Evolutionary conservation across 768 basidiomycete genomes (phyloP), one percentile per base, ranked within the genome.

Genomic region (Mycena metata): DNA sequence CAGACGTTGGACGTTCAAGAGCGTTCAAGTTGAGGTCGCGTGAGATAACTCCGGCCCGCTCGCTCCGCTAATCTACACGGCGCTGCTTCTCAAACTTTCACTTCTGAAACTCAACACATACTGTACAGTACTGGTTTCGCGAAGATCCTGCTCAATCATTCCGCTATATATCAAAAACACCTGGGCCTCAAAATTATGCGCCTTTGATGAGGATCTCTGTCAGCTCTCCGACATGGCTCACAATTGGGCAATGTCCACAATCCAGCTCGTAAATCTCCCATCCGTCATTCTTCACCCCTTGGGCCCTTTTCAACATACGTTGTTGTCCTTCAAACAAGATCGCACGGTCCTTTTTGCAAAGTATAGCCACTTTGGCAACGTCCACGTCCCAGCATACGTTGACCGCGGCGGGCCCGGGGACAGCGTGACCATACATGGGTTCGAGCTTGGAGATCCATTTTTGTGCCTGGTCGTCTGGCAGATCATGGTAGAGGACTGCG

Each of bases 241-340:
- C 11, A 19, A 66, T 39, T 13, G 64, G 64, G 51, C 64, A 26
- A 43, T 66, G 64, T 42, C 64, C 64, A 43, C 64, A 66, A 41
- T 66, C 64, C 56, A 66, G 58, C 24, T 59, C 46, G n/a, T 58
- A 41, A 13, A 56, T 66, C 24, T 35, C 24, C 56, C 64, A 66
- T 4, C 26, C 45, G 33, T 51, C 45, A 12, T 41, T n/a, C 11
- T 9, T 42, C 12, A 41, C 64, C 0, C 21, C 39, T 47, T 47
- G 46, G 4, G 39, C 56, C 17, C 64, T 47, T 45, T 36, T 30
- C 24, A 66, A n/a, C 30, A 58, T 39, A 36, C 39, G 19, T 23
- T 39, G 42, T 43, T 58, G 64, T 19, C 7, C n/a, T 15, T 47
- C 54, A 23, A 66, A 21, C 24, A 23, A 47, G n/a, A 66, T 41